A percentile compares a stretch with the other conserved stretches of the same genome.
These are phyloP conservation scores for Hibiscus syriacus DNA, from an alignment of 345 rosid species.

Conservation along the genomic window DNA sequence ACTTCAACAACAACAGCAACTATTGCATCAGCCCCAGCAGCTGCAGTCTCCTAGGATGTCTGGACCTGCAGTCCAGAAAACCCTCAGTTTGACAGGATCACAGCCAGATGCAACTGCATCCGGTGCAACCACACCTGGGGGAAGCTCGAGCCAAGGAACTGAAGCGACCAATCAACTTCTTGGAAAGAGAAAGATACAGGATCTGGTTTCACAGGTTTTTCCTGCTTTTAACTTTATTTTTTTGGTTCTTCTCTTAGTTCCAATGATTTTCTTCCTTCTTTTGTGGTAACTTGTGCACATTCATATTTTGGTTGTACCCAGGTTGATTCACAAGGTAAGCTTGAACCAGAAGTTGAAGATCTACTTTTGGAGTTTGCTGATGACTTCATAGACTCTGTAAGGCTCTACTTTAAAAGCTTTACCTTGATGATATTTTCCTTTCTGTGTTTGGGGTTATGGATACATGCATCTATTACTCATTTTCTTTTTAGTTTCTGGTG, in stretches of 20 bases:
- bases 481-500: not conserved
- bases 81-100: slow-evolving; percentile 88
- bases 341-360: slow-evolving; percentile 91
- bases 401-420: slow-evolving; percentile 24
- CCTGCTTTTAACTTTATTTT: too few relatives aligned
- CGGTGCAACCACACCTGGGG: too few relatives aligned
- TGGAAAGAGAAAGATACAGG: too few relatives aligned
- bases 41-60: slow-evolving; percentile 62
- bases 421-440: not conserved
- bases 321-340: slow-evolving; percentile 73
- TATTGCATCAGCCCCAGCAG: slow-evolving; percentile 30
- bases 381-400: slow-evolving; percentile 87
- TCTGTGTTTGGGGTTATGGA: not conserved
- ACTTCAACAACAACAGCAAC: too few relatives aligned
- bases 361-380: slow-evolving; percentile 92
- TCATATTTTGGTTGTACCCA: slow-evolving; percentile 26
- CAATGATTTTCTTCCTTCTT: too few relatives aligned
- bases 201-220: too few relatives aligned
- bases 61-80: slow-evolving; percentile 66
- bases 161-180: too few relatives aligned
- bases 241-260: too few relatives aligned
- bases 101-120: too few relatives aligned
- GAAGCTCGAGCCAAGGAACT: too few relatives aligned
- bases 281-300: slow-evolving; percentile 3
- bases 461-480: not conserved